Evolutionary conservation across 1,284 basidiomycete species (phyloP).

Genomic region (Ceratobasidium sp.): DNA sequence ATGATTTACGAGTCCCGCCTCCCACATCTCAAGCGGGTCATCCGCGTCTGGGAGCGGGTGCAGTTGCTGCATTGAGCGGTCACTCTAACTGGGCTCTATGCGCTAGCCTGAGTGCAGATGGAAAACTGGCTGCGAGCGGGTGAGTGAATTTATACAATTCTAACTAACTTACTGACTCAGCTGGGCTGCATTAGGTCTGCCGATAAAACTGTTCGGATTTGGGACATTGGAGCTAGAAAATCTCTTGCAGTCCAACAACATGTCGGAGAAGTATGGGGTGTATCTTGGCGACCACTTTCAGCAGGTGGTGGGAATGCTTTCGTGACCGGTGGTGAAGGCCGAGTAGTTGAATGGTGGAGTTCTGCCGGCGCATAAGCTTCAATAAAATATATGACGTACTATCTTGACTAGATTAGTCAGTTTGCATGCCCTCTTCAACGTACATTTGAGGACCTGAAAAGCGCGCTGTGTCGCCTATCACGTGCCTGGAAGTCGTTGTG

Average conservation of each 20-base stretch:
- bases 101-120: slow-evolving; percentile 81
- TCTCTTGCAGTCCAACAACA: slow-evolving; percentile 82
- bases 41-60: slow-evolving; percentile 66
- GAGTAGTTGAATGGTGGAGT: slow-evolving; percentile 78
- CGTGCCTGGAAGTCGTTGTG: not conserved
- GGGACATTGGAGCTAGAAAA: slow-evolving; percentile 82
- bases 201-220: slow-evolving; percentile 86
- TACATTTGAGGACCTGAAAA: too few species aligned
- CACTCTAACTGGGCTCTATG: slow-evolving; percentile 89
- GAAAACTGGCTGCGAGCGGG: slow-evolving; percentile 80
- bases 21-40: slow-evolving; percentile 57
- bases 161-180: not conserved
- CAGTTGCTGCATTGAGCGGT: slow-evolving; percentile 82
- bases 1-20: slow-evolving; percentile 76
- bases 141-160: slow-evolving; percentile 55
- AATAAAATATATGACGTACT: not conserved
- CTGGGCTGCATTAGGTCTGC: slow-evolving; percentile 66
- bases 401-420: too few species aligned
- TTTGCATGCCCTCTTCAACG: too few species aligned
- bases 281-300: slow-evolving; percentile 75
- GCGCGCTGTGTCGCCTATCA: too few species aligned
- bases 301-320: slow-evolving; percentile 71
- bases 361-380: slow-evolving; percentile 61
- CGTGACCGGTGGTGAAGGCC: slow-evolving; percentile 83
- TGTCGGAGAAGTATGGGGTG: slow-evolving; percentile 84